Evolutionary conservation across 2,329 filamentous ascomycete species (phyloP), one percentile per base, ranked within the genome.

Genomic region (Sordariomycetes sp.): DNA sequence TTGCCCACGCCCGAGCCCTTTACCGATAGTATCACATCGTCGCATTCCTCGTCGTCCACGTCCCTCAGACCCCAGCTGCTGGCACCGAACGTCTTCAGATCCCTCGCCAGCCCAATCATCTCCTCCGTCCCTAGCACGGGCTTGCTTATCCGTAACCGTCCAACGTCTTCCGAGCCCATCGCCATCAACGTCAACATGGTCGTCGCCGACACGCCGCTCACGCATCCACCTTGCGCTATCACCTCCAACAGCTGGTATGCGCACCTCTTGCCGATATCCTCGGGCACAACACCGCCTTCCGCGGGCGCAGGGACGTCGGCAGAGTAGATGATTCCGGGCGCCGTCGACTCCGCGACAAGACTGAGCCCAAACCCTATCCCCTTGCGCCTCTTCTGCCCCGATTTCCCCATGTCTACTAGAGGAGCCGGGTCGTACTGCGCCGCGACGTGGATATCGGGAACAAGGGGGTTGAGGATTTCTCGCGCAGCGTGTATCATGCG

Each of bases 111-210:
- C 54, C 84, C 82, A 58, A 99, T 80, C 56, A 90, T 76, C 59
- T 89, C 86, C 67, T 96, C 89, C 2, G 85, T 87, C 0, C 84
- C 91, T 52, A 97, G 72, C 0, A 96, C 83, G 53, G 92, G 87
- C 64, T 83, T 85, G 35, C 91, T 90, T 59, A 99, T 68, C 61
- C 89, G 82, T 62, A 99, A 70, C 59, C 94, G 81, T 4, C 94
- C 94, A 15, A 99, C 90, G 69, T 99, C 94, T 68, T 97, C 94
- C 1, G 87, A 89, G 0, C 94, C 94, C 94, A 99, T 97, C 36
- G 91, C 90, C 94, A 99, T 99, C 61, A 99, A 76, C 20, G 85
- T 88, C 56, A 99, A 70, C 62, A 96, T 79, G 0, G 86, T 92
- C 2, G 82, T 76, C 5, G 85, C 84, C 2, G 89, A 87, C 2